Conservation (phyloP, 495 filamentous ascomycete genomes). For the Xylaria nigripes region DNA sequence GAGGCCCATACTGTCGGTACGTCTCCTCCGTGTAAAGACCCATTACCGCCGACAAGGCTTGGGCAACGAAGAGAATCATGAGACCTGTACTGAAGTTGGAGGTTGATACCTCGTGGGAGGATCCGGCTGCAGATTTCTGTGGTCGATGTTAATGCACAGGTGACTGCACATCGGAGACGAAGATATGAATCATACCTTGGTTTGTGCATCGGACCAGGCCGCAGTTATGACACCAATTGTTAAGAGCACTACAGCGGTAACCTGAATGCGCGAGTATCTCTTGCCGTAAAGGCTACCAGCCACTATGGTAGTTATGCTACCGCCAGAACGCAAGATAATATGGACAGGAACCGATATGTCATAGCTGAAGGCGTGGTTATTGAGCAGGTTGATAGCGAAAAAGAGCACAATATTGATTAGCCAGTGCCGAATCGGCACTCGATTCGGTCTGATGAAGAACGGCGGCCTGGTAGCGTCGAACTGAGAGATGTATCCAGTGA, state of each 20-base stretch:
- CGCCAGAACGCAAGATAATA: conserved; percentile 91
- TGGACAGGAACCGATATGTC: conserved; percentile 94
- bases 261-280: conserved; percentile 69
- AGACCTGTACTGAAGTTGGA: conserved; percentile 66
- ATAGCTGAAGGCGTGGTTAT: conserved; percentile 97
- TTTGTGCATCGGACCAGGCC: conserved; percentile 78
- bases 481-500: conserved; percentile 68
- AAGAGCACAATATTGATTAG: conserved; percentile 82
- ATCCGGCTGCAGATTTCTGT: conserved; percentile 25
- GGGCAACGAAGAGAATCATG: conserved; percentile 74
- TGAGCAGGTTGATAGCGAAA: conserved; percentile 83
- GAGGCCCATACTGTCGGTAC: conserved; percentile 73
- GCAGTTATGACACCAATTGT: conserved; percentile 79
- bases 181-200: conserved; percentile 52
- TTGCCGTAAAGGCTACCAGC: conserved; percentile 81
- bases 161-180: conserved; percentile 9
- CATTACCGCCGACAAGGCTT: conserved; percentile 86
- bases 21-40: conserved; percentile 88
- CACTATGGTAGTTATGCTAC: conserved; percentile 86
- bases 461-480: conserved; percentile 51
- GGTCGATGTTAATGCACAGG: conserved; percentile 12
- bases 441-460: conserved; percentile 64
- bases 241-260: conserved; percentile 69
- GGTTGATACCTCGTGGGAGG: conserved; percentile 19
- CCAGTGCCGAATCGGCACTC: conserved; percentile 82